phyloP scores from a whole-genome alignment of 441 rosid species.

The Populus hybrid region DNA sequence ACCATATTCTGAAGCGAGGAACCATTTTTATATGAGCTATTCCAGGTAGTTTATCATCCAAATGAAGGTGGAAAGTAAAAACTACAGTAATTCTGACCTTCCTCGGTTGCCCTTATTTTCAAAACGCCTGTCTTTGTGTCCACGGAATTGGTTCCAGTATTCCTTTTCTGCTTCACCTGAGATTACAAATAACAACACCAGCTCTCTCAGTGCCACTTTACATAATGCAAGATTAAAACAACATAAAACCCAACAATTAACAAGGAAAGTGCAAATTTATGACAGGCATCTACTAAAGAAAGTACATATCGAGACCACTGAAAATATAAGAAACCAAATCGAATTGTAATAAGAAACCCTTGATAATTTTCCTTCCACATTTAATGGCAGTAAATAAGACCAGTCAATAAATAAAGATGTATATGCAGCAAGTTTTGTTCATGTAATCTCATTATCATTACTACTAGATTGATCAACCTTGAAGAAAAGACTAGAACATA shows the following conservation, averaged over 20 bases:
- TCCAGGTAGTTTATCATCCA: neutral
- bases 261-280: neutral
- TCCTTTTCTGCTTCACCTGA: slow-evolving; percentile 75
- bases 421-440: neutral
- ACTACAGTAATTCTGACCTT: slow-evolving; percentile 44
- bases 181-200: neutral
- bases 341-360: neutral
- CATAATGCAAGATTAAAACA: neutral
- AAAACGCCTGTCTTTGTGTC: slow-evolving; percentile 43
- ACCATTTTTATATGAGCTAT: neutral
- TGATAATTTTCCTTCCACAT: neutral
- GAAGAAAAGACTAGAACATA: neutral
- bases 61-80: neutral
- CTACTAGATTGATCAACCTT: neutral
- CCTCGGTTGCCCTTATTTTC: slow-evolving; percentile 52
- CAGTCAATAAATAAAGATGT: neutral
- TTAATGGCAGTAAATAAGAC: neutral
- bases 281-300: neutral
- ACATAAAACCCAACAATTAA: neutral
- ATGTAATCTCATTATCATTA: neutral
- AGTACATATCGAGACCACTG: neutral
- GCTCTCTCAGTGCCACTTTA: slow-evolving; percentile 6
- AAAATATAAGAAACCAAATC: neutral
- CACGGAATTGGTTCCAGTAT: slow-evolving; percentile 63
- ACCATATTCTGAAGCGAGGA: neutral